These are phyloP conservation scores for Ophiobolus disseminans DNA, from an alignment of 2,329 filamentous ascomycete species.

Conservation along the genomic window DNA sequence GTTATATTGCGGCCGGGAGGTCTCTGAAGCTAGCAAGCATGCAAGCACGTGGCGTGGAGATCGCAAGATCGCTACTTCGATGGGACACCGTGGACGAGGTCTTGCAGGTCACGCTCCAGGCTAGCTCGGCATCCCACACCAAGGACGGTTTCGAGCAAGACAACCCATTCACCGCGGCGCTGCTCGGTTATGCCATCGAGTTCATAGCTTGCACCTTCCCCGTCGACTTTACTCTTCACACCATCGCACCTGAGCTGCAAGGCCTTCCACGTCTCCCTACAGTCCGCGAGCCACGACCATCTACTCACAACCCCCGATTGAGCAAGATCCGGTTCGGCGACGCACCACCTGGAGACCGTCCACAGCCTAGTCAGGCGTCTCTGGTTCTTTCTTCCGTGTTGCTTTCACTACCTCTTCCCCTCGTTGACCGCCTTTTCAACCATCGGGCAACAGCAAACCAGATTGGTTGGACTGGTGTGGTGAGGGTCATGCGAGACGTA, in stretches of 20 bases:
- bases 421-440: constrained; percentile 71
- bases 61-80: constrained; percentile 64
- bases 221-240: constrained; percentile 65
- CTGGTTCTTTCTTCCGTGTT: constrained; percentile 70
- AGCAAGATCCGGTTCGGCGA: constrained; percentile 76
- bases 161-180: constrained; percentile 61
- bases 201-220: constrained; percentile 69
- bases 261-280: constrained; percentile 58
- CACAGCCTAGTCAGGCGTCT: constrained; percentile 49
- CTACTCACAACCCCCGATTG: constrained; percentile 60
- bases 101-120: constrained; percentile 65
- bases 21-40: constrained; percentile 64
- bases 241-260: constrained; percentile 54
- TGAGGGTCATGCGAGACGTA: constrained; percentile 51
- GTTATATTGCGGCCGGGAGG: constrained; percentile 69
- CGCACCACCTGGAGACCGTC: constrained; percentile 56
- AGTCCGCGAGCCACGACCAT: constrained; percentile 43
- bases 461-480: constrained; percentile 49
- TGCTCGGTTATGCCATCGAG: constrained; percentile 64
- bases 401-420: constrained; percentile 71
- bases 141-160: constrained; percentile 47
- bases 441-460: constrained; percentile 61
- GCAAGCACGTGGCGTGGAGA: constrained; percentile 64
- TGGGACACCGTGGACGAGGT: constrained; percentile 70
- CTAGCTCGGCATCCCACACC: constrained; percentile 25